Evolutionary conservation across 768 basidiomycete species (phyloP), one percentile per base, ranked within the genome.

Genomic region (Tulasnella sp.): DNA sequence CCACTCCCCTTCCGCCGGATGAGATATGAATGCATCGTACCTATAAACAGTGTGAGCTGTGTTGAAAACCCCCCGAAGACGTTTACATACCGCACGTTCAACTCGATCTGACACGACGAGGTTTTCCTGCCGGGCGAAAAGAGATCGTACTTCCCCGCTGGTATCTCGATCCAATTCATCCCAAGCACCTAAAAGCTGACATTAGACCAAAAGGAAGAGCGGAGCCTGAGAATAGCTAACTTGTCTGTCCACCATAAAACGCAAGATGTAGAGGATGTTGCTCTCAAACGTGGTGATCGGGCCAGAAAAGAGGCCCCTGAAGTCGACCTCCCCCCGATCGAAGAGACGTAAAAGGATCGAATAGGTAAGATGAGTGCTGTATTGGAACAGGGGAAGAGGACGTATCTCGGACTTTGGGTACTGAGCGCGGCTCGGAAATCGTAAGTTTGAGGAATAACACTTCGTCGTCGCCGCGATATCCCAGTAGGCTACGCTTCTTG

Each of bases 161-260:
- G 85, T 7, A 96, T 73, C 70, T 98, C 91, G 51, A 99, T 84
- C 94, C 96, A 99, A 67, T 97, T 98, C 96, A 99, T 98, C 7
- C 96, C 96, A 48, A 93, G 83, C 29, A 99, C 82, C 88, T 92
- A 51, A 58, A 9, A 17, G 2, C 46, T 58, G 32, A 40, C 39
- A 50, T 25, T 52, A 2, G 8, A 25, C 6, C 19, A 41, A n/a
- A 4, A 6, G 15, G 27, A 4, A n/a, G 21, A 8, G 50, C 41
- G 6, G 4, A 31, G 11, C 6, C 6, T 11, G 48, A 7, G n/a
- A 32, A 1, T 4, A 61, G 62, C 68, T 19, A 19, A 89, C 93
- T 75, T 91, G 83, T 4, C 88, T 85, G 66, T 99, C 96, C 60
- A 99, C 94, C 96, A 99, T 99, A 69, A 97, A 98, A 6, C 96